phyloP scores from a whole-genome alignment of 192 early-diverging fungal species.

The Spizellomyces sp. region DNA sequence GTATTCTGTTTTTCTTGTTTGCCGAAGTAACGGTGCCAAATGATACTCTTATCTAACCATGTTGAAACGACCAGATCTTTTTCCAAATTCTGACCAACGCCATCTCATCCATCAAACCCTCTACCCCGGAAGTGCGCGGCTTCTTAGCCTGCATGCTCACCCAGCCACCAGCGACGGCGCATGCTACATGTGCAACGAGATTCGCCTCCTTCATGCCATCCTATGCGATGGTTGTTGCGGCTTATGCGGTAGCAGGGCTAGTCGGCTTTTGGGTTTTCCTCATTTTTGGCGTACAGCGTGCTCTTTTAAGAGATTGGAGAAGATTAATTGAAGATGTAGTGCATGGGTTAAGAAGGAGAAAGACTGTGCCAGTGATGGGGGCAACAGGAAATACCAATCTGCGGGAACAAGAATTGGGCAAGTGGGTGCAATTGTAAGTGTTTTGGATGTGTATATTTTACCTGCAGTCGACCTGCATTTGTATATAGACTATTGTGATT shows the following conservation, averaged over 20 bases:
- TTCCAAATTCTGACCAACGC: neutral
- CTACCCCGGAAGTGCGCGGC: neutral
- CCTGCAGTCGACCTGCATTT: no score
- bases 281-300: slow-evolving; percentile 29
- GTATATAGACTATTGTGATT: no score
- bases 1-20: neutral
- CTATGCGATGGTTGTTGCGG: slow-evolving; percentile 7
- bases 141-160: slow-evolving; percentile 5
- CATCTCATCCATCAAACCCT: neutral
- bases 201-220: slow-evolving; percentile 21
- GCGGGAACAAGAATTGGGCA: no score
- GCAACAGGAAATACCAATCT: no score
- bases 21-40: no score
- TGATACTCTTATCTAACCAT: no score
- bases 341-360: no score
- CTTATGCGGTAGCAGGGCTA: slow-evolving; percentile 1
- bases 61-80: neutral
- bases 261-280: slow-evolving; percentile 34
- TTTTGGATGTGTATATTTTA: no score
- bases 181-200: neutral
- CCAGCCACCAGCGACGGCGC: neutral
- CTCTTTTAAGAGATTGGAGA: slow-evolving; percentile 22
- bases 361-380: no score
- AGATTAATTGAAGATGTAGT: neutral
- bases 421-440: no score